Percentiles rank a stretch among this genome's conserved stretches.
Conservation (phyloP, 2,329 filamentous ascomycete species). For the Escovopsis sp. region DNA sequence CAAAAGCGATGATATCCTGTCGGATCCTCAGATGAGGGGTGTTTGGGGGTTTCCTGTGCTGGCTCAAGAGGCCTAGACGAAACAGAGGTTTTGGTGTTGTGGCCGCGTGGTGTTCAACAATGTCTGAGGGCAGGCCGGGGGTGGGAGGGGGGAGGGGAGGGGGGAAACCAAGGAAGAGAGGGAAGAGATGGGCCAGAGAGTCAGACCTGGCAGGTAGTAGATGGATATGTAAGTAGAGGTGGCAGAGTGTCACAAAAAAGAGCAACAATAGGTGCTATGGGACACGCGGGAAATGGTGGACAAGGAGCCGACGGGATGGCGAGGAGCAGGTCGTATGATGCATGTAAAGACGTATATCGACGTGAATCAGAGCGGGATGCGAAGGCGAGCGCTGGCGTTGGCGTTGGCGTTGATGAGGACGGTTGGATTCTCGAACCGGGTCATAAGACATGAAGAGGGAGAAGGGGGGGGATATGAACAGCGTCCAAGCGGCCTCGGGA, state of each 20-base stretch:
- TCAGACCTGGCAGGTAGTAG: neutral
- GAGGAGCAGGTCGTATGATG: neutral
- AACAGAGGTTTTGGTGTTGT: constrained; percentile 2
- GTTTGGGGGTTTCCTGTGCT: neutral
- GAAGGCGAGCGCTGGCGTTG: too few species aligned
- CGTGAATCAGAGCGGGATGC: too few species aligned
- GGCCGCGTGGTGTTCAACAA: neutral
- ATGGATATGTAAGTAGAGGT: constrained; percentile 7
- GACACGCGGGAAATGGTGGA: constrained; percentile 5
- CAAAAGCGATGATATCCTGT: too few species aligned
- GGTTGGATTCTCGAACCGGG: too few species aligned
- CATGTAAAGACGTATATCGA: too few species aligned
- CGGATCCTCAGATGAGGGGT: neutral
- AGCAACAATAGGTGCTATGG: constrained; percentile 1
- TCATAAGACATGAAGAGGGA: neutral
- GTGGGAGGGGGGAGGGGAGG: neutral
- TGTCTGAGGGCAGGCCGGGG: constrained; percentile 2
- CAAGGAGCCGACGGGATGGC: constrained; percentile 1
- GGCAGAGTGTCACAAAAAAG: constrained; percentile 7
- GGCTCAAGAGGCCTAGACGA: constrained; percentile 1
- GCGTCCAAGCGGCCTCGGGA: neutral
- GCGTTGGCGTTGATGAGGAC: too few species aligned
- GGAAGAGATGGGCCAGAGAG: too few species aligned
- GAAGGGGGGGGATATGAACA: neutral
- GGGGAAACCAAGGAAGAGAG: too few species aligned